A percentile compares a stretch with the other conserved stretches of the same genome.
Conservation (phyloP, 108 stramenopile genomes). For the Fistulifera solaris region DNA sequence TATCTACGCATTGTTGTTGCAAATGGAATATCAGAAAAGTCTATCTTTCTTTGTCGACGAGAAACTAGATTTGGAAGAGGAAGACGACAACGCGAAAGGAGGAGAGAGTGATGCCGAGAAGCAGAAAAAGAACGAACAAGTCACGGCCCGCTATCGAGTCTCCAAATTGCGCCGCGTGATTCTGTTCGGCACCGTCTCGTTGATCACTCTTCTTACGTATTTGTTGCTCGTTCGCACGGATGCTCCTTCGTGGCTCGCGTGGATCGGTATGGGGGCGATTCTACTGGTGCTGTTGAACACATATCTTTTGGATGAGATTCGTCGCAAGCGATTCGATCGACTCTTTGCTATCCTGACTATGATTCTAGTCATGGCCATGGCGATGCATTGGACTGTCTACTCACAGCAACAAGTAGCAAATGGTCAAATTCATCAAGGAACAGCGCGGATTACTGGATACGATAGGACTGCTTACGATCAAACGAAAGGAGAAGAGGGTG, state of each 20-base stretch:
- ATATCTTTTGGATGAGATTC: conserved; percentile 31
- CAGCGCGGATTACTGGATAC: conserved; percentile 35
- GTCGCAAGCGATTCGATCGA: conserved; percentile 31
- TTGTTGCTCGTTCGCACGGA: conserved; percentile 22
- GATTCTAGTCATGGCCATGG: conserved; percentile 27
- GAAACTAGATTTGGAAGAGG: too few relatives aligned
- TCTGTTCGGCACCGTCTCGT: too few relatives aligned
- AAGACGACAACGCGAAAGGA: too few relatives aligned
- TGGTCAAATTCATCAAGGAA: conserved; percentile 39
- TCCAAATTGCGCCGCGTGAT: too few relatives aligned
- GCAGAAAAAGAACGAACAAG: too few relatives aligned
- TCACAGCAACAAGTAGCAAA: conserved; percentile 14
- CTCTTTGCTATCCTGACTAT: conserved; percentile 21
- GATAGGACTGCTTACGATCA: conserved; percentile 26
- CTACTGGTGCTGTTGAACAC: conserved; percentile 22
- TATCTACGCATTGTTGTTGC: too few relatives aligned
- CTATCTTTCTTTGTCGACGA: too few relatives aligned
- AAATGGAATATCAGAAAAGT: too few relatives aligned
- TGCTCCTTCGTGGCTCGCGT: conserved; percentile 10
- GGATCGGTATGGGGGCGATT: conserved; percentile 20
- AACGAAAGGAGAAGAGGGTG: conserved; percentile 9
- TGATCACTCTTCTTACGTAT: conserved; percentile 14
- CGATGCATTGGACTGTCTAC: conserved; percentile 23
- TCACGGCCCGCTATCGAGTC: too few relatives aligned
- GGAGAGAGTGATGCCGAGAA: too few relatives aligned